Base-by-base conservation (phyloP, 1,284 basidiomycete genomes). In the Athelia psychrophila region DNA sequence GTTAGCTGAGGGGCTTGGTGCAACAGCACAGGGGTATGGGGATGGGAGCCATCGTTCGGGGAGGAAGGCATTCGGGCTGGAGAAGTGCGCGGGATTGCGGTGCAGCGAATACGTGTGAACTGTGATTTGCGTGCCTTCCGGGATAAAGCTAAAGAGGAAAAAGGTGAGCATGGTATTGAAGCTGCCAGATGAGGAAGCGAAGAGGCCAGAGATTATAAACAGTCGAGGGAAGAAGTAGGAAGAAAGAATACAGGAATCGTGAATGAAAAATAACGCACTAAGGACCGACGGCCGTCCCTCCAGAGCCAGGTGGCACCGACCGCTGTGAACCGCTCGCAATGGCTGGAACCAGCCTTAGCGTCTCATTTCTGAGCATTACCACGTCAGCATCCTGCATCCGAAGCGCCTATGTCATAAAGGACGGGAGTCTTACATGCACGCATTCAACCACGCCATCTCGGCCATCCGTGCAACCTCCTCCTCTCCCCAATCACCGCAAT, bases 311-410 rank as follows among this genome's bases (percentile, higher is more conserved):
- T 15, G 50, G 51, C 16, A 60, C 50, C 3, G 53, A 44, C 2
- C 60, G 59, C 42, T 60, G 64, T 20, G 58, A 53, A 2, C 64
- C 64, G 20, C 54, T 60, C 2, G 60, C 57, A 2, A 64, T 53
- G 4, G 62, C 54, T 15, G 66, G 66, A 12, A 56, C 55, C 4
- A 68, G 52, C 2, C 66, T 60, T 38, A 68, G 48, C 3, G 58
- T 48, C 44, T 79, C 77, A 49, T 74, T 74, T 24, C 75, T 78
- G n/a, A 42, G 16, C 16, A 8, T 9, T 16, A 42, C 5, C n/a
- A 42, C 5, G n/a, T 42, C 38, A 6, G 6, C 38, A n/a, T 5
- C 9, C 6, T 42, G 6, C 16, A n/a, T 18, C 8, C 6, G n/a
- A 18, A 16, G 38, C 38, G 20, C 33, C n/a, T 35, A n/a, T 35